phyloP scores from a whole-genome alignment of 2,329 filamentous ascomycete species.

The Leptographium radiaticola region DNA sequence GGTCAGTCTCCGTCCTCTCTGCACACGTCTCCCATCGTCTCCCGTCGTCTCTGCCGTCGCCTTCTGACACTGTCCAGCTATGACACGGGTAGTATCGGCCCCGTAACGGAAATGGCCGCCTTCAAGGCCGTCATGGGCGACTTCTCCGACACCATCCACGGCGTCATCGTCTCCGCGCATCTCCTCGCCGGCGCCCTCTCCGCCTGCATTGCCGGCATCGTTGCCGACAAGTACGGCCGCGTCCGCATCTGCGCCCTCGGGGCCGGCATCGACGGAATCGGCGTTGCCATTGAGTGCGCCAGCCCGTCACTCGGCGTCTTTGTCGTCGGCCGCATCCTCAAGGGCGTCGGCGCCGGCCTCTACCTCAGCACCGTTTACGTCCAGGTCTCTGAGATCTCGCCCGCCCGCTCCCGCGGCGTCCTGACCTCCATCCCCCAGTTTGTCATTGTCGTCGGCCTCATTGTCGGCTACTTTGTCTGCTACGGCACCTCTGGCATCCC shows the following conservation, averaged over 20 bases:
- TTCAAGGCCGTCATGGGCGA: constrained; percentile 37
- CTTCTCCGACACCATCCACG: constrained; percentile 41
- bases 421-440: constrained; percentile 41
- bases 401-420: constrained; percentile 33
- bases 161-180: constrained; percentile 46
- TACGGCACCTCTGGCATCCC: constrained; percentile 38
- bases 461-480: constrained; percentile 45
- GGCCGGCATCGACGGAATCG: constrained; percentile 36
- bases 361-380: constrained; percentile 38
- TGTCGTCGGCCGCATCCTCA: constrained; percentile 39
- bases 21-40: background rate
- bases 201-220: constrained; percentile 42
- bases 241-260: constrained; percentile 38
- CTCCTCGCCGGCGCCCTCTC: constrained; percentile 46
- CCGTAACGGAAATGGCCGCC: constrained; percentile 42
- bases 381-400: constrained; percentile 48
- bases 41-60: background rate
- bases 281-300: constrained; percentile 28
- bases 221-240: constrained; percentile 41
- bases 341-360: constrained; percentile 44
- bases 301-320: constrained; percentile 32
- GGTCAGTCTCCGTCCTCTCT: background rate
- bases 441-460: constrained; percentile 35
- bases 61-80: constrained; percentile 3
- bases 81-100: constrained; percentile 41